phyloP scores from a whole-genome alignment of 2,329 filamentous ascomycete genomes.

The Neocucurbitaria cava region DNA sequence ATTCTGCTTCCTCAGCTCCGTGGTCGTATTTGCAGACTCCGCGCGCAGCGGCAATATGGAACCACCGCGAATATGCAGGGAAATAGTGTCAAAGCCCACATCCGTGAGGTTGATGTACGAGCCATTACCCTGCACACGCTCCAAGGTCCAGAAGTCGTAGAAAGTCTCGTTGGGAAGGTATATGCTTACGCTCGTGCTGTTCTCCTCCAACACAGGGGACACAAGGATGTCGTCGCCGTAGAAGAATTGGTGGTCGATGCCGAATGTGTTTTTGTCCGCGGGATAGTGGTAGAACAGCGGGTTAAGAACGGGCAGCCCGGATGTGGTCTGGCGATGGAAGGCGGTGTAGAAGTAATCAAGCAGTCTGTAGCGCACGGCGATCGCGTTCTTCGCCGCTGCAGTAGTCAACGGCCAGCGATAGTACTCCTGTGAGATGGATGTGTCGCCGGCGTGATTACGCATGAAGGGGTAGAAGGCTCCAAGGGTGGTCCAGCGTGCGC shows the following conservation, averaged over 20 bases:
- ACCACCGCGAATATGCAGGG: constrained; percentile 70
- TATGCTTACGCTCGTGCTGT: constrained; percentile 59
- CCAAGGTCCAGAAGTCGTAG: constrained; percentile 66
- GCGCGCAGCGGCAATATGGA: constrained; percentile 67
- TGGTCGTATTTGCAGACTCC: constrained; percentile 66
- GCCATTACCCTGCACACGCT: constrained; percentile 57
- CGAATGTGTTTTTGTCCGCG: constrained; percentile 58
- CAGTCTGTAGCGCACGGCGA: constrained; percentile 73
- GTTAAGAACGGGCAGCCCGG: constrained; percentile 69
- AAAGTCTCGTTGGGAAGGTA: constrained; percentile 66
- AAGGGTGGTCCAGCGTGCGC: constrained; percentile 74
- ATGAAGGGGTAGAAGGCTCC: constrained; percentile 79
- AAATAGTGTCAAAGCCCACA: constrained; percentile 62
- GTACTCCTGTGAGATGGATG: constrained; percentile 70
- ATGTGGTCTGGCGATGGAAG: constrained; percentile 64
- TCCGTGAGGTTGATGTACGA: constrained; percentile 54
- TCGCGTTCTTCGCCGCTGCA: constrained; percentile 69
- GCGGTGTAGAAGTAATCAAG: constrained; percentile 81
- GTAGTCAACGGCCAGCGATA: constrained; percentile 58
- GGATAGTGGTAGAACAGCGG: constrained; percentile 77
- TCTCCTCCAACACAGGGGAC: constrained; percentile 62
- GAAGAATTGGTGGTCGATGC: constrained; percentile 64
- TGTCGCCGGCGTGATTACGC: constrained; percentile 70
- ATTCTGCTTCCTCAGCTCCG: constrained; percentile 67
- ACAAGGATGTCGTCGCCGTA: constrained; percentile 64